These are phyloP conservation scores for Silene latifolia DNA, from an alignment of 148 eudicot genomes.

Conservation along the genomic window DNA sequence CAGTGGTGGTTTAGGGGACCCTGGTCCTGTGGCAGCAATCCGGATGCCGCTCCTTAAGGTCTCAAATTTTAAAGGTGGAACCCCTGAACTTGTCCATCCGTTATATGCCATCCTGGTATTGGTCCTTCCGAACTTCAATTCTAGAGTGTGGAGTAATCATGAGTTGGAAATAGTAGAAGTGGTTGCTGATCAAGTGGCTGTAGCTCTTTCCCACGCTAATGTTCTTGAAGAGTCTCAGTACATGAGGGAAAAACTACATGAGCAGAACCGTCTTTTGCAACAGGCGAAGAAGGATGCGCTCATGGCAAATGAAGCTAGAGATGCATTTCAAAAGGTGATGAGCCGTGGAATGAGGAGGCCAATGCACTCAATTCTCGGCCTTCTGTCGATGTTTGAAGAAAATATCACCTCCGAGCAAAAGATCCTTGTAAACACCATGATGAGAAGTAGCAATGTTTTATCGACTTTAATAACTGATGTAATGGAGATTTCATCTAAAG, in stretches of 20 bases:
- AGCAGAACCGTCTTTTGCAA: slow-evolving; percentile 64
- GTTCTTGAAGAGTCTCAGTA: slow-evolving; percentile 80
- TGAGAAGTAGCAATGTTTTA: slow-evolving; percentile 67
- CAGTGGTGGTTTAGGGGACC: slow-evolving; percentile 43
- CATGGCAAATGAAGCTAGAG: slow-evolving; percentile 80
- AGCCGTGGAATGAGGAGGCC: slow-evolving; percentile 82
- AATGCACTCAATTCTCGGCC: slow-evolving; percentile 78
- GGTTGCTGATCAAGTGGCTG: slow-evolving; percentile 94
- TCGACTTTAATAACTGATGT: slow-evolving; percentile 74
- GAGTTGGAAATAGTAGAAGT: slow-evolving; percentile 76
- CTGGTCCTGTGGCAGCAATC: slow-evolving; percentile 73
- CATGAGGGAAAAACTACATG: slow-evolving; percentile 63
- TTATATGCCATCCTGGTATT: slow-evolving; percentile 75
- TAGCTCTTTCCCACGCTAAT: slow-evolving; percentile 92
- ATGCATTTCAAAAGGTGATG: slow-evolving; percentile 83
- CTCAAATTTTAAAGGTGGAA: slow-evolving; percentile 80
- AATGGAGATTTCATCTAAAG: slow-evolving; percentile 59
- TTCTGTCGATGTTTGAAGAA: slow-evolving; percentile 68
- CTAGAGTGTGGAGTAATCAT: slow-evolving; percentile 49
- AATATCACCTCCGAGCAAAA: slow-evolving; percentile 45
- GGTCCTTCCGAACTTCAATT: slow-evolving; percentile 54
- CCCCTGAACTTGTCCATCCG: slow-evolving; percentile 63
- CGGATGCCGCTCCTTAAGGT: slow-evolving; percentile 79
- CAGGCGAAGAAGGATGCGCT: slow-evolving; percentile 72
- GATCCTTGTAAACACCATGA: slow-evolving; percentile 62